Evolutionary conservation across 1,284 basidiomycete genomes (phyloP).

Genomic region (Ceraceosorus guamensis): DNA sequence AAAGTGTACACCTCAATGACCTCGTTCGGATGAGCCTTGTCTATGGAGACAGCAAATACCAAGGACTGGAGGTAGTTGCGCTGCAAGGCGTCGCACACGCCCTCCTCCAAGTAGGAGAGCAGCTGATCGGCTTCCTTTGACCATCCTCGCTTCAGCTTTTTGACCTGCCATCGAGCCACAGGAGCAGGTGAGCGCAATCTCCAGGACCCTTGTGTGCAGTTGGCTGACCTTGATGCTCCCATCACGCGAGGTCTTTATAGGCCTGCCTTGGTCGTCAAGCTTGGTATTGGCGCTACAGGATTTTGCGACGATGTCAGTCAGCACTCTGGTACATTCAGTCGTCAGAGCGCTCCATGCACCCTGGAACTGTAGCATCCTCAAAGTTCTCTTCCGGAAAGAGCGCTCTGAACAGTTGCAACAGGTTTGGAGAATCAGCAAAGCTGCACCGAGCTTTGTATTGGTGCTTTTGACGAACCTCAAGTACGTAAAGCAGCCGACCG

Average conservation of each 20-base stretch:
- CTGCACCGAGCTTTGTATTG: too few species aligned
- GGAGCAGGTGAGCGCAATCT: background rate
- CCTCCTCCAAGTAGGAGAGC: conserved; percentile 4
- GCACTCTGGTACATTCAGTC: too few species aligned
- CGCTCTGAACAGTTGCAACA: background rate
- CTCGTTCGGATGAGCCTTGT: background rate
- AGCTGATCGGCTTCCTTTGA: conserved; percentile 1
- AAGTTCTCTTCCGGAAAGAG: conserved; percentile 6
- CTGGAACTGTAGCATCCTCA: conserved; percentile 1
- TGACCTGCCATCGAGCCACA: background rate
- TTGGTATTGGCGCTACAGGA: background rate
- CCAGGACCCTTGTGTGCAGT: background rate
- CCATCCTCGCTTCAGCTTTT: conserved; percentile 2
- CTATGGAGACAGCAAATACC: conserved; percentile 4
- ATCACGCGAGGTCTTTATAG: background rate
- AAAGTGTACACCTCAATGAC: conserved; percentile 8
- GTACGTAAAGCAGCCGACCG: conserved; percentile 5
- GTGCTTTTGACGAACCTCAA: background rate
- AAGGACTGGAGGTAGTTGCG: conserved; percentile 7
- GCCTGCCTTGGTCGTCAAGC: background rate
- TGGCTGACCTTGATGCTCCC: conserved; percentile 1
- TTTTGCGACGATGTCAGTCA: too few species aligned
- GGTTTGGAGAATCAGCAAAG: too few species aligned
- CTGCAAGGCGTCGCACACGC: conserved; percentile 7
- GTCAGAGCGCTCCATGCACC: too few species aligned